phyloP scores from a whole-genome alignment of 2,329 filamentous ascomycete genomes.

The Dichotomopilus funicola region DNA sequence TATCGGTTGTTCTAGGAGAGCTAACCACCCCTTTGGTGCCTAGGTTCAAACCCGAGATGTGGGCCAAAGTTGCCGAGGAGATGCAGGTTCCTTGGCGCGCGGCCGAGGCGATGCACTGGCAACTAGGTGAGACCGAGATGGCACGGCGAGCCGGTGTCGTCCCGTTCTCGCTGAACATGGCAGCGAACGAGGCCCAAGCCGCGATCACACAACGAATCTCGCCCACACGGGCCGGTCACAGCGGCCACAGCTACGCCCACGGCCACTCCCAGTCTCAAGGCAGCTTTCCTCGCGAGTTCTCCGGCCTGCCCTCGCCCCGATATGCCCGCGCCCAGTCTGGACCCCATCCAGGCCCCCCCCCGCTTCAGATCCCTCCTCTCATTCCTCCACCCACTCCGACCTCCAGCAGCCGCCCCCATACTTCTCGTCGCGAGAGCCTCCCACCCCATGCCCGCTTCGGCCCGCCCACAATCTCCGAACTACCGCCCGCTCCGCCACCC shows the following conservation, averaged over 20 bases:
- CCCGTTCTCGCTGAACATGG: constrained; percentile 63
- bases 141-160: constrained; percentile 82
- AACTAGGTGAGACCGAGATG: constrained; percentile 90
- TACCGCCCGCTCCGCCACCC: constrained; percentile 16
- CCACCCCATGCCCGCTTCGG: constrained; percentile 26
- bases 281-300: constrained; percentile 38
- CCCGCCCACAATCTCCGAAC: constrained; percentile 18
- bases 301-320: constrained; percentile 35
- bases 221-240: constrained; percentile 12
- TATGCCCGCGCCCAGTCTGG: constrained; percentile 33
- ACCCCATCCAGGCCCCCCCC: constrained; percentile 30
- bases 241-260: constrained; percentile 22
- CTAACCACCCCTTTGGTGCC: not conserved
- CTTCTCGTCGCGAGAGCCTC: constrained; percentile 38
- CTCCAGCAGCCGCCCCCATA: constrained; percentile 30
- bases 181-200: constrained; percentile 33
- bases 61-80: constrained; percentile 90
- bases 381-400: constrained; percentile 27
- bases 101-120: constrained; percentile 97
- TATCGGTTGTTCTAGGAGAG: not conserved
- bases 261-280: constrained; percentile 44
- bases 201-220: not conserved
- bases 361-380: constrained; percentile 10
- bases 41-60: constrained; percentile 98
- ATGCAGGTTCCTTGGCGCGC: constrained; percentile 94